Evolutionary conservation across 2,329 filamentous ascomycete species (phyloP).

Genomic region (Tolypocladium ophioglossoides): DNA sequence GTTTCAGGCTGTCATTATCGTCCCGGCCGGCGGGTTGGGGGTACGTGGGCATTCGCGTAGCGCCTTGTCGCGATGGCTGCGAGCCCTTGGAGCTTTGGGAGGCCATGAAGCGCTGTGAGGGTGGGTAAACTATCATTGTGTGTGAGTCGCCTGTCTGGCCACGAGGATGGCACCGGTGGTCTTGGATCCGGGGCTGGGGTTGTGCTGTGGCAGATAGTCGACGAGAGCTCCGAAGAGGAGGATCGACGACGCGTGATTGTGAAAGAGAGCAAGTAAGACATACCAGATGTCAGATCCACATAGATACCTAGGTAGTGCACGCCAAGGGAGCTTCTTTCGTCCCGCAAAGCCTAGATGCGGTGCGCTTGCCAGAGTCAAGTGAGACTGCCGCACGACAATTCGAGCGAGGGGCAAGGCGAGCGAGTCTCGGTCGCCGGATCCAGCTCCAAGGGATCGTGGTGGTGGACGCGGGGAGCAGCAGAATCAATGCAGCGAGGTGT

Average conservation of each 20-base stretch:
- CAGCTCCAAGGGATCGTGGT: neutral
- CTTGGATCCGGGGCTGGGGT: neutral
- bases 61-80: slow-evolving; percentile 17
- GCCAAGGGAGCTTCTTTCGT: neutral
- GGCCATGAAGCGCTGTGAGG: slow-evolving; percentile 21
- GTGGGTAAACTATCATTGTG: slow-evolving; percentile 11
- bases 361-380: neutral
- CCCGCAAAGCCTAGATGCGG: neutral
- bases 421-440: neutral
- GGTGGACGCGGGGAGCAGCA: neutral
- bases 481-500: neutral
- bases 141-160: neutral
- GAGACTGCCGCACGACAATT: neutral
- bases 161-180: neutral
- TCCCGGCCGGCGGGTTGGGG: slow-evolving; percentile 15
- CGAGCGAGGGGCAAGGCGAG: neutral
- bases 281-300: neutral
- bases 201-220: neutral
- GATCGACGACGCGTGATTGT: neutral
- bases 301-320: too few relatives aligned
- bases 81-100: slow-evolving; percentile 17
- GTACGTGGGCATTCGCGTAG: slow-evolving; percentile 19
- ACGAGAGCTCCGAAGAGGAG: neutral
- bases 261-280: neutral
- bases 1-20: slow-evolving; percentile 19